A percentile compares a stretch with the other conserved stretches of the same genome.
These are phyloP conservation scores for Neurospora sp. DNA, from an alignment of 495 filamentous ascomycete genomes.

Conservation along the genomic window DNA sequence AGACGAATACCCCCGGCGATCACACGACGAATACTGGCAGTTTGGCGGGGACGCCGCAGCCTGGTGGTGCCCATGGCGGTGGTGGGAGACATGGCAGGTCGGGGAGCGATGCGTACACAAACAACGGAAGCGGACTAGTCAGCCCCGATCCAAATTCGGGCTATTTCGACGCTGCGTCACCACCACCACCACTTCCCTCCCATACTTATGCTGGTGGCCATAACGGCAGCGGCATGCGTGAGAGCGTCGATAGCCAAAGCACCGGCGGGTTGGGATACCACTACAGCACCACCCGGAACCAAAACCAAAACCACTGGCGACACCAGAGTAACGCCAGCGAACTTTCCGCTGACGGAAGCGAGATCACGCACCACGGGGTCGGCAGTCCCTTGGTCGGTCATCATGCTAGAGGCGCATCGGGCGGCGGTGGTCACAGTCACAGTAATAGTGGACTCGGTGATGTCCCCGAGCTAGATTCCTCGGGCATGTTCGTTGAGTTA, in stretches of 20 bases:
- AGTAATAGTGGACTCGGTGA: neutral
- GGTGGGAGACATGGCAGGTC: slow-evolving; percentile 10
- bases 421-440: neutral
- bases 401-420: neutral
- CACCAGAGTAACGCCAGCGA: slow-evolving; percentile 32
- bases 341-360: slow-evolving; percentile 25
- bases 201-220: neutral
- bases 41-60: slow-evolving; percentile 6
- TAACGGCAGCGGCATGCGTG: slow-evolving; percentile 11
- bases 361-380: slow-evolving; percentile 13
- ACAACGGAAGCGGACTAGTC: slow-evolving; percentile 12
- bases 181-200: slow-evolving; percentile 1
- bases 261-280: slow-evolving; percentile 6
- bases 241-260: slow-evolving; percentile 23
- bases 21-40: slow-evolving; percentile 3
- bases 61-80: neutral
- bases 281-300: slow-evolving; percentile 8
- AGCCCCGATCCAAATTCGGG: slow-evolving; percentile 22
- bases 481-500: slow-evolving; percentile 12
- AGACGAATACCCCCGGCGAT: neutral
- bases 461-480: slow-evolving; percentile 20
- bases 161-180: slow-evolving; percentile 18
- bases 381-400: slow-evolving; percentile 3
- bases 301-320: slow-evolving; percentile 12
- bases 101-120: slow-evolving; percentile 7